phyloP scores from a whole-genome alignment of 2,329 filamentous ascomycete genomes.

The Coniochaeta sp. region DNA sequence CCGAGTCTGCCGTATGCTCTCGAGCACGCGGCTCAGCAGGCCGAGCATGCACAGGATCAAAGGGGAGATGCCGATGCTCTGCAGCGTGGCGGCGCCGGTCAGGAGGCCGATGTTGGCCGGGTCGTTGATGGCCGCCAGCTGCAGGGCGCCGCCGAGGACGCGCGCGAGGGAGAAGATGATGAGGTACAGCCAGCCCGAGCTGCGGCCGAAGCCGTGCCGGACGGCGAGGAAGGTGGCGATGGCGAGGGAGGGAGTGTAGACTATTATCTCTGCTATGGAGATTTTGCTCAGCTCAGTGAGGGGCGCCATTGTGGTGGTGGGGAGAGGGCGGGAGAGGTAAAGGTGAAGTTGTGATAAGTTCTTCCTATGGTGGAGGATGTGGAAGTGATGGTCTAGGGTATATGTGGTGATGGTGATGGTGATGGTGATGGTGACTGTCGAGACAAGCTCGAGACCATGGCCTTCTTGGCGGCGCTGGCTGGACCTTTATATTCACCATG shows the following conservation, averaged over 20 bases:
- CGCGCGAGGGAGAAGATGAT: slow-evolving; percentile 44
- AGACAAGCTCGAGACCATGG: too few species aligned
- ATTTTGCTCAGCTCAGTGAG: slow-evolving; percentile 22
- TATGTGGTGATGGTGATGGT: not conserved
- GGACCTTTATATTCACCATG: not conserved
- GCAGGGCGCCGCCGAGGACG: slow-evolving; percentile 39
- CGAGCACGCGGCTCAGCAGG: slow-evolving; percentile 30
- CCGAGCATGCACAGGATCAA: slow-evolving; percentile 38
- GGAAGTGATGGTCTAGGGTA: not conserved
- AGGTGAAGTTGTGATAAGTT: not conserved
- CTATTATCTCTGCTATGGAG: slow-evolving; percentile 31
- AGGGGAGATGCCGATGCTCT: slow-evolving; percentile 39
- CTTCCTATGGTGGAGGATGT: not conserved
- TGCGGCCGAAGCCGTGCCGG: slow-evolving; percentile 37
- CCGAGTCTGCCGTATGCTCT: slow-evolving; percentile 22
- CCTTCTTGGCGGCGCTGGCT: not conserved
- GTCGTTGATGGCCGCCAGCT: slow-evolving; percentile 40
- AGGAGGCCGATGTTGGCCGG: slow-evolving; percentile 29
- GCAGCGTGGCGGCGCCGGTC: slow-evolving; percentile 34
- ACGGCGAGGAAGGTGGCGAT: slow-evolving; percentile 28
- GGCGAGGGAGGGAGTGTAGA: slow-evolving; percentile 30
- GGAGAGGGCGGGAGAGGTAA: not conserved
- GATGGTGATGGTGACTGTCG: too few species aligned
- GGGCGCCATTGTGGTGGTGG: slow-evolving; percentile 11
- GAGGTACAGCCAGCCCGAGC: slow-evolving; percentile 46